Evolutionary conservation across 306 rosid species (phyloP).

Genomic region (Castanea mollissima): DNA sequence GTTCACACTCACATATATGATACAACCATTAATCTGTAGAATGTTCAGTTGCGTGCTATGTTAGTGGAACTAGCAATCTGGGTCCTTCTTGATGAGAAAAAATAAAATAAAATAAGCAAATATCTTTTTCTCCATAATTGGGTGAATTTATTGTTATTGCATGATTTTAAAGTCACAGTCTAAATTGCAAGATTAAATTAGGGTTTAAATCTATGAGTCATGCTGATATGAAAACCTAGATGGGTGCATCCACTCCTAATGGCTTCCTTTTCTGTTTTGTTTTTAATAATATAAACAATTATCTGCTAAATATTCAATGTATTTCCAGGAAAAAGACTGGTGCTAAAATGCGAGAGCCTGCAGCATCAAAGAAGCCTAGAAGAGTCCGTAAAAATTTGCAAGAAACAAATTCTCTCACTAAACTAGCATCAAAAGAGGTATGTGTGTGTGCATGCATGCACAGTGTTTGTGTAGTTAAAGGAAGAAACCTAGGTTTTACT

Average conservation of each 20-base stretch:
- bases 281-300: neutral
- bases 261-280: neutral
- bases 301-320: constrained; percentile 3
- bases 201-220: constrained; percentile 7
- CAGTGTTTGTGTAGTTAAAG: neutral
- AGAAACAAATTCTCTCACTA: constrained; percentile 38
- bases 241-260: too few species aligned
- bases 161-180: neutral
- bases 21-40: too few species aligned
- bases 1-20: too few species aligned
- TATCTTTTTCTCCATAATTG: neutral
- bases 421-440: constrained; percentile 56
- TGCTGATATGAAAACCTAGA: neutral
- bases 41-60: too few species aligned
- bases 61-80: too few species aligned
- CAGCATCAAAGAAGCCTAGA: constrained; percentile 61
- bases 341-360: constrained; percentile 45
- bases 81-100: neutral
- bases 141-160: neutral
- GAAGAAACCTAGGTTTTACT: neutral
- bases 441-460: neutral
- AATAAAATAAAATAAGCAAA: neutral
- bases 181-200: neutral
- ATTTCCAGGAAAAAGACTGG: constrained; percentile 57
- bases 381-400: constrained; percentile 40